Evolutionary conservation across 805 yeast genomes (phyloP).

Genomic region (Yarrowia bubula): DNA sequence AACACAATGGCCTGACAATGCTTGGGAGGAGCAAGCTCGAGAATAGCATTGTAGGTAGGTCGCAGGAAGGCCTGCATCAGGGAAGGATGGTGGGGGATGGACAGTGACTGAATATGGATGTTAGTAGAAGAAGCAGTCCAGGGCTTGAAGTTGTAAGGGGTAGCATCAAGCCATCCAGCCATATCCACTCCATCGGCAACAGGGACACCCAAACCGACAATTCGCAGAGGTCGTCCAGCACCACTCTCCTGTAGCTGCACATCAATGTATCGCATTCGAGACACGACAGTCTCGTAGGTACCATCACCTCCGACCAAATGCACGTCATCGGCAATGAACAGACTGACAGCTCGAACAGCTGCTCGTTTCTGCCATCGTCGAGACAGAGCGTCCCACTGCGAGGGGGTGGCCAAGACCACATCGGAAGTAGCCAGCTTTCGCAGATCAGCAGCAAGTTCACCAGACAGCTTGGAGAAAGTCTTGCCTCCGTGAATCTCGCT

Average conservation of each 20-base stretch:
- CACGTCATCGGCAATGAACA: slow-evolving; percentile 69
- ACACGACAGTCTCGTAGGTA: slow-evolving; percentile 65
- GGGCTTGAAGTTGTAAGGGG: slow-evolving; percentile 69
- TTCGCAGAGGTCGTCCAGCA: slow-evolving; percentile 43
- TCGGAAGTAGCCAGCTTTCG: slow-evolving; percentile 58
- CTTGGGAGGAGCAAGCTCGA: slow-evolving; percentile 34
- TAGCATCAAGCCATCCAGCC: slow-evolving; percentile 83
- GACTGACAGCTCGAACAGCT: slow-evolving; percentile 61
- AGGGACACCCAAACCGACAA: slow-evolving; percentile 69
- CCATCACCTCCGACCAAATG: slow-evolving; percentile 71
- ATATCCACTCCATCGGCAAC: slow-evolving; percentile 73
- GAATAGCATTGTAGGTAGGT: slow-evolving; percentile 47
- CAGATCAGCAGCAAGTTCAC: slow-evolving; percentile 56
- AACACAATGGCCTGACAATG: slow-evolving; percentile 47
- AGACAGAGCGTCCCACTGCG: slow-evolving; percentile 68
- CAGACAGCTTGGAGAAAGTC: slow-evolving; percentile 54
- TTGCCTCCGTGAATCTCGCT: slow-evolving; percentile 53
- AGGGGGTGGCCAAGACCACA: slow-evolving; percentile 73
- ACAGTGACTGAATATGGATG: slow-evolving; percentile 51
- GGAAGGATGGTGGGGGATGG: slow-evolving; percentile 52
- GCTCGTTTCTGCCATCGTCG: slow-evolving; percentile 81
- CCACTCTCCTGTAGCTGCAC: slow-evolving; percentile 48
- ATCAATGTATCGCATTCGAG: slow-evolving; percentile 70
- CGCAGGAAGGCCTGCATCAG: slow-evolving; percentile 51
- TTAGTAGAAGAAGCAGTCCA: slow-evolving; percentile 54